Base-by-base conservation (phyloP, 768 basidiomycete species). In the Boletus coccyginus region DNA sequence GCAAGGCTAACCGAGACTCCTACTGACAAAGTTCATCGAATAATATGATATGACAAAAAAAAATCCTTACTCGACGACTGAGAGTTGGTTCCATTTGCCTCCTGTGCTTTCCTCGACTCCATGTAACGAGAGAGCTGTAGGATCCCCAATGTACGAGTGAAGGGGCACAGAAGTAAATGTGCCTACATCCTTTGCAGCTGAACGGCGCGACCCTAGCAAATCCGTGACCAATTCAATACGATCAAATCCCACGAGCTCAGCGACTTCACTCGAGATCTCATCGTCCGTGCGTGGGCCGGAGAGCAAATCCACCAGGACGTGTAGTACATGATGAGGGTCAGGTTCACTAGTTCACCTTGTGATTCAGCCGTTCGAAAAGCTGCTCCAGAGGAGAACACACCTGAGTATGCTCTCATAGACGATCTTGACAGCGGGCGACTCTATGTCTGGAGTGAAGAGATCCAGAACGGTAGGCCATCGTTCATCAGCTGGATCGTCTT, bases 231-330 rank as follows among this genome's bases (percentile, higher is more conserved):
- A 74, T 29, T 92, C 91, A 46, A 98, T 83, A 17, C 88, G 81
- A 48, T 96, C 90, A 67, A 87, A 92, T 3, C 94, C 96, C 46
- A 95, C 69, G 11, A 91, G 74, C 57, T 97, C 94, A 9, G 81
- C 82, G 11, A 98, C 69, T 61, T 92, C 88, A 29, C 75, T 82
- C 29, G 92, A 89, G 32, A 97, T 88, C 21, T 81, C 83, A 32
- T 94, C 90, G 60, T 88, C 78, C 7, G 76, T 73, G 39, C 75
- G 76, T 24, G 73, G 60, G 7, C 83, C 83, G 2, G 78, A 77
- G 16, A 91, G 71, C 36, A 81, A 69, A 10, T 63, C 52, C 7
- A 66, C 64, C 24, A 80, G 52, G 17, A n/a, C 33, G 36, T 56
- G 62, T 5, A 68, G 29, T 33, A 32, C 29, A 45, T 54, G 53